Percentiles rank a stretch among this genome's conserved stretches.
These are phyloP conservation scores for Citrus cavaleriei DNA, from an alignment of 345 rosid genomes.

Conservation along the genomic window DNA sequence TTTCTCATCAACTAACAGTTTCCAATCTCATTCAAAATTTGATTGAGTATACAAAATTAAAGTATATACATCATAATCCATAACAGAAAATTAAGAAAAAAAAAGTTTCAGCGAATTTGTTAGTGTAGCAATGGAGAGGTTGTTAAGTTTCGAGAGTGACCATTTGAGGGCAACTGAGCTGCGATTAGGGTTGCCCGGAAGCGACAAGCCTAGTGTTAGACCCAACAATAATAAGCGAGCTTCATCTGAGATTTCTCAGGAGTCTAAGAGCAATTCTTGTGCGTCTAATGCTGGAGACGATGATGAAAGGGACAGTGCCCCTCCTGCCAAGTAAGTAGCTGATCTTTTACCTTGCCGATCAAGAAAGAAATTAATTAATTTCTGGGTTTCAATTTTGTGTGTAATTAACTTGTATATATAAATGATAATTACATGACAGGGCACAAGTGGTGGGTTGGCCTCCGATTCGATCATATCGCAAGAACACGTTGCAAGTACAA, in stretches of 20 bases:
- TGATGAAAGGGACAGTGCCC: conserved; percentile 18
- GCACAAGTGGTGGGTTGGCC: conserved; percentile 91
- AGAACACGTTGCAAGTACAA: conserved; percentile 47
- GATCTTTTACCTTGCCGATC: neutral
- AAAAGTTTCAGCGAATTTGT: too few species aligned
- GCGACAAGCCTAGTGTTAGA: conserved; percentile 27
- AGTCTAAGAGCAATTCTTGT: conserved; percentile 18
- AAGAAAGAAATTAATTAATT: neutral
- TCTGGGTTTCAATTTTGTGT: neutral
- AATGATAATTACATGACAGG: conserved; percentile 32
- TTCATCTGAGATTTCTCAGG: conserved; percentile 32
- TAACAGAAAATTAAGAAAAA: too few species aligned
- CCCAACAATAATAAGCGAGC: conserved; percentile 51
- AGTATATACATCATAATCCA: neutral
- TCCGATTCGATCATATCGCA: conserved; percentile 78
- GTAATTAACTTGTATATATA: neutral
- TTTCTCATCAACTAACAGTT: conserved; percentile 22
- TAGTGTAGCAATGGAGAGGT: conserved; percentile 6
- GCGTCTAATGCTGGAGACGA: conserved; percentile 9
- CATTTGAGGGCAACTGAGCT: conserved; percentile 73
- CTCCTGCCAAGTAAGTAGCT: conserved; percentile 51
- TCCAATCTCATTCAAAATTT: neutral
- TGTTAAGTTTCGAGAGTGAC: conserved; percentile 31
- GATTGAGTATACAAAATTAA: neutral
- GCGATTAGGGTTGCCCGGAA: conserved; percentile 77